A percentile compares a stretch with the other conserved stretches of the same genome.
These are phyloP conservation scores for Monilinia fructigena DNA, from an alignment of 2,329 filamentous ascomycete species.

Conservation along the genomic window DNA sequence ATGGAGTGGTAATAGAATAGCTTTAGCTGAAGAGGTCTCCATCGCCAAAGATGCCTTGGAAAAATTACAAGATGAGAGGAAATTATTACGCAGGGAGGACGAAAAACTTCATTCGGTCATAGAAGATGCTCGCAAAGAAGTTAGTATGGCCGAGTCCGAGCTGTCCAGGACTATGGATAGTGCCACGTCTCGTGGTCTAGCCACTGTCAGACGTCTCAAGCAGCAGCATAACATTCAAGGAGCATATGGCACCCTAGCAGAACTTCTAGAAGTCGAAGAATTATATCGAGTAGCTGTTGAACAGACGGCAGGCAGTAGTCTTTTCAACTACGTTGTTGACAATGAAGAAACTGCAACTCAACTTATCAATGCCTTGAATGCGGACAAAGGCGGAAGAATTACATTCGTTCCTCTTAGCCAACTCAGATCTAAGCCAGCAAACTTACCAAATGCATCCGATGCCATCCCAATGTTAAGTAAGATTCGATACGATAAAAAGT, in stretches of 20 bases:
- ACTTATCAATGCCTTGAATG: slow-evolving; percentile 76
- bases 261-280: slow-evolving; percentile 84
- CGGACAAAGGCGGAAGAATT: slow-evolving; percentile 77
- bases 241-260: slow-evolving; percentile 88
- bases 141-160: slow-evolving; percentile 72
- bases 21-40: slow-evolving; percentile 71
- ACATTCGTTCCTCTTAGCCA: slow-evolving; percentile 94
- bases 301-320: slow-evolving; percentile 84
- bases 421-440: slow-evolving; percentile 66
- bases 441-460: slow-evolving; percentile 82
- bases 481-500: slow-evolving; percentile 72
- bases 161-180: slow-evolving; percentile 86
- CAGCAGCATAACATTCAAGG: slow-evolving; percentile 76
- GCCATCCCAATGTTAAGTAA: slow-evolving; percentile 85
- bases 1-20: slow-evolving; percentile 71
- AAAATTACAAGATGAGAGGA: slow-evolving; percentile 79
- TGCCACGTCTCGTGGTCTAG: slow-evolving; percentile 80
- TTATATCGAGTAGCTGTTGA: slow-evolving; percentile 86
- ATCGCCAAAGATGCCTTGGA: slow-evolving; percentile 76
- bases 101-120: slow-evolving; percentile 81
- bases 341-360: slow-evolving; percentile 82
- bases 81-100: slow-evolving; percentile 83
- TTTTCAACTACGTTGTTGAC: slow-evolving; percentile 97
- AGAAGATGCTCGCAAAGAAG: slow-evolving; percentile 71
- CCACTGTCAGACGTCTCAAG: slow-evolving; percentile 81